Conservation (phyloP, 2,329 filamentous ascomycete species). For the Hypoxylon sp. region DNA sequence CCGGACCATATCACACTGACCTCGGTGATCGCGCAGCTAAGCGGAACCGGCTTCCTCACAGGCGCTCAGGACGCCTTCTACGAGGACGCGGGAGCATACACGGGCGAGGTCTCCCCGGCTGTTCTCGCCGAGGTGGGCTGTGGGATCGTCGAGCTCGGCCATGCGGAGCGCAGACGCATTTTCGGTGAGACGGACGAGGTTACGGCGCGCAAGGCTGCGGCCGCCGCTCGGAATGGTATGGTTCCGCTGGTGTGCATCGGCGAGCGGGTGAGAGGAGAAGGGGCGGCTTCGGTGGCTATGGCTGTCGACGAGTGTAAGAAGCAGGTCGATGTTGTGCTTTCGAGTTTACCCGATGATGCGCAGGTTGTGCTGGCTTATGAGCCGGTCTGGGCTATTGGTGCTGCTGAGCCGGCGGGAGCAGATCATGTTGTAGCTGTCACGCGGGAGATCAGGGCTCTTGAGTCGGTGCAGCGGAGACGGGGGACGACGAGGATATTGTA, state of each 20-base stretch:
- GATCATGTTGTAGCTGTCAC: conserved; percentile 78
- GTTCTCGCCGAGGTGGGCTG: conserved; percentile 74
- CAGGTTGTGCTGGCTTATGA: conserved; percentile 85
- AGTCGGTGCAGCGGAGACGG: conserved; percentile 58
- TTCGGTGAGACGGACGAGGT: conserved; percentile 78
- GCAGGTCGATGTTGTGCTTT: conserved; percentile 72
- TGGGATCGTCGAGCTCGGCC: conserved; percentile 78
- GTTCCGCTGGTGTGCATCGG: conserved; percentile 83
- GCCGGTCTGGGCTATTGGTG: conserved; percentile 89
- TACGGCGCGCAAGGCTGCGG: conserved; percentile 74
- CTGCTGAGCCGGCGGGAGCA: conserved; percentile 72
- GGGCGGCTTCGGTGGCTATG: conserved; percentile 51
- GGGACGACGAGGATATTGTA: conserved; percentile 77
- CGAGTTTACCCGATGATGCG: conserved; percentile 65
- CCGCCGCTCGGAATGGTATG: conserved; percentile 73
- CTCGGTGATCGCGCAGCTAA: conserved; percentile 59
- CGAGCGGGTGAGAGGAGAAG: conserved; percentile 63
- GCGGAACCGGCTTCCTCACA: conserved; percentile 60
- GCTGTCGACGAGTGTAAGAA: conserved; percentile 72
- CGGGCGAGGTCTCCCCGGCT: conserved; percentile 77
- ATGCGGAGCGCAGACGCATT: conserved; percentile 77
- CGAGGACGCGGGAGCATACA: conserved; percentile 76
- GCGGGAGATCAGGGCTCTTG: conserved; percentile 64
- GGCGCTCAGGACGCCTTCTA: conserved; percentile 81
- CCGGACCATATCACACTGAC: conserved; percentile 78